Base-by-base conservation (phyloP, 768 basidiomycete species). In the Antrodiella citrinella region DNA sequence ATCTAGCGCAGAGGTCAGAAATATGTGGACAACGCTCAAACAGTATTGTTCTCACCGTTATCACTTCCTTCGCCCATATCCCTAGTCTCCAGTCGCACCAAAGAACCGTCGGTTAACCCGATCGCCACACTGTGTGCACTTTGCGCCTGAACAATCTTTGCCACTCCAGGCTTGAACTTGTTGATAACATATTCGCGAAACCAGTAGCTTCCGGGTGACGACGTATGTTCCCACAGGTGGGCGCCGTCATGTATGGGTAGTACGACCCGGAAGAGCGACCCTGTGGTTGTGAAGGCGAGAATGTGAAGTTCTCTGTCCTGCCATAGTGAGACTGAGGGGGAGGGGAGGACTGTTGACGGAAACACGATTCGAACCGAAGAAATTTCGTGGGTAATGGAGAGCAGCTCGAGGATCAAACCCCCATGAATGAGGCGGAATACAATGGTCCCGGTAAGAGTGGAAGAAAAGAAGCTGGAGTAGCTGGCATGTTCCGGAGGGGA, bases 331-430 rank as follows among this genome's bases (percentile, higher is more conserved):
- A 91, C 60, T 19, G 81, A 75, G 2, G 91, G 89, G 44, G 74
- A 68, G 11, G 82, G 72, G 22, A 88, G 64, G 45, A 92, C 65
- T 30, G 76, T 61, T 9, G 85, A 79, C 30, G 89, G 88, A 57
- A 91, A 89, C 55, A 86, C 73, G 62, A 93, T 80, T 51, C 88
- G 81, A 54, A 91, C 75, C 15, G 89, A 81, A 25, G 76, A 71
- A 2, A 82, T 69, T 55, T 79, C 70, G 1, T 76, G 73, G 4
- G 86, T 79, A 42, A 91, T 69, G n/a, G 89, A 87, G 30, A 82
- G 61, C 43, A 94, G 77, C 60, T 93, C 88, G 40, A 91, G 65
- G 45, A 90, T 82, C 54, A 81, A 67, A 21, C 83, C 84, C 42
- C 76, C 80, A 54, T 91, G 84, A 48, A 91, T 71, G 43, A 90